Evolutionary conservation across 129 eudicot species (phyloP), one percentile per base, ranked within the genome.

Genomic region (Dittrichia graveolens): DNA sequence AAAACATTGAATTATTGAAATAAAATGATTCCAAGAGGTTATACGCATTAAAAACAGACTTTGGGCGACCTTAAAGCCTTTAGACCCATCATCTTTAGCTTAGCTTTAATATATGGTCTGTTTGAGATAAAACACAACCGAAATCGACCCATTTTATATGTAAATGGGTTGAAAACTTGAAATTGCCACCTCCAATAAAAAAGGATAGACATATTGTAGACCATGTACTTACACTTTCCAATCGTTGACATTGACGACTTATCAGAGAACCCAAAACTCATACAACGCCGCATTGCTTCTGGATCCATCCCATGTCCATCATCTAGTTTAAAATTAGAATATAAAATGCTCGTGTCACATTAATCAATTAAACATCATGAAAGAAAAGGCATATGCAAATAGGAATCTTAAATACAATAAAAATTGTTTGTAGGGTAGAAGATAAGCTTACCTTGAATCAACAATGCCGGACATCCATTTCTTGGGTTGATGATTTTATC

Each of bases 221-320:
- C 53, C 15, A 56, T 47, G 69, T 54, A 16, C 92, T 70, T 82
- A 93, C 98, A 93, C 80, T 83, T 82, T 73, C 98, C 98, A 69
- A 93, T 93, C 7, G 95, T 74, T 5, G 82, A 69, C 74, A 80
- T 73, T 10, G 91, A 82, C 44, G 82, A 81, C 80, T 89, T 93
- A 65, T 89, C 87, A 35, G 98, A 93, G 80, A 93, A 93, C 45
- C 98, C 98, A 79, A 93, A 93, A 79, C 98, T 93, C 81, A 93
- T 54, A 66, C 96, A 93, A 9, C 84, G 85, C 3, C 96, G 87
- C 82, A 93, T 87, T 61, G 90, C 92, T 54, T 87, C 95, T 15
- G 92, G 96, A 62, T 89, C 83, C 98, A 93, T 89, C 74, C 98
- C 98, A 12, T 85, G 84, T 54, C 98, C 98, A 84, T 93, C 92